Conservation (phyloP, 2,329 filamentous ascomycete species). For the Scortechinia acanthostroma region DNA sequence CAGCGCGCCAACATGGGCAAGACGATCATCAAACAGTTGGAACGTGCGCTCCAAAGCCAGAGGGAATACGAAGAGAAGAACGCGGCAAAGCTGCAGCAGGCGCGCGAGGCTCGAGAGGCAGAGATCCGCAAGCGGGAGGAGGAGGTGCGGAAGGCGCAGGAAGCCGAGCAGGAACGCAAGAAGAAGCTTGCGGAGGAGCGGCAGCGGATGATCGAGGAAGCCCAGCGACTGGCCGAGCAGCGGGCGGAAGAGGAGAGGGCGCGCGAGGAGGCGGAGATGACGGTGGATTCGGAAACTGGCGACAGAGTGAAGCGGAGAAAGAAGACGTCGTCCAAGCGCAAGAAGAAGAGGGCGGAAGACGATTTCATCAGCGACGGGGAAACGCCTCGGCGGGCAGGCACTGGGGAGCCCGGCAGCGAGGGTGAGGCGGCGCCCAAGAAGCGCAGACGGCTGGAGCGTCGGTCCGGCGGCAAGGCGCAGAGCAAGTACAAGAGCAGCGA, state of each 20-base stretch:
- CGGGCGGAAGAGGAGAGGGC: background rate
- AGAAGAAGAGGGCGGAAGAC: slow-evolving; percentile 16
- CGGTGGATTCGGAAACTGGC: background rate
- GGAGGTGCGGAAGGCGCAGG: slow-evolving; percentile 34
- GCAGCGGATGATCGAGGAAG: slow-evolving; percentile 46
- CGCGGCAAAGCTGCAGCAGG: slow-evolving; percentile 49
- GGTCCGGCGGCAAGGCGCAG: background rate
- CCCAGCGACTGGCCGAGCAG: background rate
- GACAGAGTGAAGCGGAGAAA: slow-evolving; percentile 29
- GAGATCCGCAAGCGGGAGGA: slow-evolving; percentile 50
- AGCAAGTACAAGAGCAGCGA: slow-evolving; percentile 2
- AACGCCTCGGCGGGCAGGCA: no score
- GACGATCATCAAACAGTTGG: slow-evolving; percentile 60
- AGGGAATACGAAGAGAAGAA: slow-evolving; percentile 59
- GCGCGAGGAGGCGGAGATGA: background rate
- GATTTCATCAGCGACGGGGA: slow-evolving; percentile 25
- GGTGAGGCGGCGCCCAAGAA: slow-evolving; percentile 1
- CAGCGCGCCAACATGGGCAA: slow-evolving; percentile 63
- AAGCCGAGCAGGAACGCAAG: slow-evolving; percentile 43
- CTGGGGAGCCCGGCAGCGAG: background rate
- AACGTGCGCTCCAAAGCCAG: slow-evolving; percentile 51
- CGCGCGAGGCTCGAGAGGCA: slow-evolving; percentile 50
- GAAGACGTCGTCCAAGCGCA: slow-evolving; percentile 32
- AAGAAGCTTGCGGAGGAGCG: slow-evolving; percentile 52
- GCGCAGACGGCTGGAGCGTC: background rate